A percentile compares a stretch with the other conserved stretches of the same genome.
These are phyloP conservation scores for Penicillium psychrofluorescens DNA, from an alignment of 495 filamentous ascomycete genomes.

Conservation along the genomic window DNA sequence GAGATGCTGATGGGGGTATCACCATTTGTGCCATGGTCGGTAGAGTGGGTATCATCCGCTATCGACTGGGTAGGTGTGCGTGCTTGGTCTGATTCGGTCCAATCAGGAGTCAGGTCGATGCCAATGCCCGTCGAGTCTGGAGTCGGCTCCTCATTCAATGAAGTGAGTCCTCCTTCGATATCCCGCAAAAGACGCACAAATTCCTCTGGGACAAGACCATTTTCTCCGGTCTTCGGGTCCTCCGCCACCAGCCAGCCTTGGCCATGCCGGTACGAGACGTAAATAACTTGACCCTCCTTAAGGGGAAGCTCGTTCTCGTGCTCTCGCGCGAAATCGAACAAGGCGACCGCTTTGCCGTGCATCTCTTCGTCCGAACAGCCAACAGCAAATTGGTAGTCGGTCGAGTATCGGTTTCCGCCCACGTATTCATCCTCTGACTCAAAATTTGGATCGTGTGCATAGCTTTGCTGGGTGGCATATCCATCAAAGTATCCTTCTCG, in stretches of 20 bases:
- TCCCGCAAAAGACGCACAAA: slow-evolving; percentile 91
- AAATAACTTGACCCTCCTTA: slow-evolving; percentile 90
- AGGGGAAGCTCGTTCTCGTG: slow-evolving; percentile 95
- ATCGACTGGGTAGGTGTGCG: slow-evolving; percentile 22
- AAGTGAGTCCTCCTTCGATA: slow-evolving; percentile 63
- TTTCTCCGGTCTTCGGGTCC: slow-evolving; percentile 85
- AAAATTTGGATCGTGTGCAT: slow-evolving; percentile 42
- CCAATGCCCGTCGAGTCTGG: slow-evolving; percentile 18
- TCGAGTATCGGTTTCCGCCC: slow-evolving; percentile 62
- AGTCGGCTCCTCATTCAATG: slow-evolving; percentile 35
- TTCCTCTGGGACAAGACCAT: slow-evolving; percentile 90
- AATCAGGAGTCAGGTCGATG: slow-evolving; percentile 19
- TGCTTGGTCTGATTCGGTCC: slow-evolving; percentile 25
- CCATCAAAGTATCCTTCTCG: slow-evolving; percentile 49
- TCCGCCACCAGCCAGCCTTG: slow-evolving; percentile 96
- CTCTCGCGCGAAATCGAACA: slow-evolving; percentile 91
- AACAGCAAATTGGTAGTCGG: slow-evolving; percentile 91
- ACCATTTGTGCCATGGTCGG: slow-evolving; percentile 5
- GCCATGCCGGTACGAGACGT: slow-evolving; percentile 91
- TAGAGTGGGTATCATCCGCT: slow-evolving; percentile 1
- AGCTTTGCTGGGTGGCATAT: slow-evolving; percentile 49
- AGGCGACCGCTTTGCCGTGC: slow-evolving; percentile 91
- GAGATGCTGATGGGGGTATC: slow-evolving; percentile 1
- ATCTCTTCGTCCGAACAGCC: slow-evolving; percentile 95
- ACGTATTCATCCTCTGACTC: slow-evolving; percentile 57